Percentiles rank a stretch among this genome's conserved stretches.
Conservation (phyloP, 371 early-diverging fungal genomes). For the Mucor lusitanicus region DNA sequence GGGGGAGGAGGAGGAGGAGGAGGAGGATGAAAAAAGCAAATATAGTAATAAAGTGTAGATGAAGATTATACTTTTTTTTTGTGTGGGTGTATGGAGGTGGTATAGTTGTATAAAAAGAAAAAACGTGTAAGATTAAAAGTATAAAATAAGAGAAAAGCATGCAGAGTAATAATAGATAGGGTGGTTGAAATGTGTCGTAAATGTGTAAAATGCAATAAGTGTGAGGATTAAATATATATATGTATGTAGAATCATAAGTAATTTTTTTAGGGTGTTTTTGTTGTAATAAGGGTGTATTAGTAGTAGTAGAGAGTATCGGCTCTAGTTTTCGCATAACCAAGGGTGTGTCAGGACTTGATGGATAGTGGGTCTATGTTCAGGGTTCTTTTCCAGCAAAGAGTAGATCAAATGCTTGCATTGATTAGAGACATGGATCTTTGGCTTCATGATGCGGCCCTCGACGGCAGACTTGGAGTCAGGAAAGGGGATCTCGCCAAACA, state of each 20-base stretch:
- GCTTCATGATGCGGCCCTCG: constrained; percentile 49
- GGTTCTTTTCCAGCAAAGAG: constrained; percentile 65
- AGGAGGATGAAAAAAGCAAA: not conserved
- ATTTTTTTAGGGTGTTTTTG: constrained; percentile 1
- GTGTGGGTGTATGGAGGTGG: not conserved
- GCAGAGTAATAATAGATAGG: not conserved
- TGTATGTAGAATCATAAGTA: not conserved
- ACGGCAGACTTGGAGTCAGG: constrained; percentile 55
- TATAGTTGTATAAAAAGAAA: not conserved
- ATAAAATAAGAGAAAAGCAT: constrained; percentile 1
- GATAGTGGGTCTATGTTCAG: constrained; percentile 62
- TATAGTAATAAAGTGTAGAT: no score
- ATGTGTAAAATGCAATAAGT: not conserved
- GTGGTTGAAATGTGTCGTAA: not conserved
- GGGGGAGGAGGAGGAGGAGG: no score
- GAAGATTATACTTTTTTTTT: not conserved
- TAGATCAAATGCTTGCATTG: constrained; percentile 64
- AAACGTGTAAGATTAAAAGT: not conserved
- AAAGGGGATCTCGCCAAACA: constrained; percentile 79
- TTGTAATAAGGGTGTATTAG: not conserved
- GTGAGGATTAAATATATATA: not conserved
- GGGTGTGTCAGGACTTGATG: constrained; percentile 65
- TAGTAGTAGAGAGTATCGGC: no score
- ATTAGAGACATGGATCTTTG: constrained; percentile 45
- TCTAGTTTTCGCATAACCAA: constrained; percentile 48